These are phyloP conservation scores for Vaccinium vitisidaea DNA, from an alignment of 148 eudicot genomes.

Conservation along the genomic window DNA sequence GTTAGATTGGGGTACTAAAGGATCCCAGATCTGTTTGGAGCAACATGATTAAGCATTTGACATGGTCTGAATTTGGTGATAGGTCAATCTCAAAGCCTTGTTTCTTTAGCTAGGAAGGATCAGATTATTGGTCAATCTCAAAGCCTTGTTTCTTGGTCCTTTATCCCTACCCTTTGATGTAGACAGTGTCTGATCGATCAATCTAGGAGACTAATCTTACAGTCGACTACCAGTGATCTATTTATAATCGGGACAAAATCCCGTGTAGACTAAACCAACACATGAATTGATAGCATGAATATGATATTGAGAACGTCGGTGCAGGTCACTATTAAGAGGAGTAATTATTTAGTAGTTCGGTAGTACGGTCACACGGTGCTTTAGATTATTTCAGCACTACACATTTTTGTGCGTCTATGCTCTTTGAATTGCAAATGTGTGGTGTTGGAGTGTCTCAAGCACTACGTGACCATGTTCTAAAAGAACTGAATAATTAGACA, in stretches of 20 bases:
- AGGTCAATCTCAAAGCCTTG: background rate
- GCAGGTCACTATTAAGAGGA: background rate
- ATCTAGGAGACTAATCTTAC: background rate
- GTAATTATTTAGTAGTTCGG: too few species aligned
- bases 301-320: background rate
- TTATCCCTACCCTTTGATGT: background rate
- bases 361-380: too few species aligned
- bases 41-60: background rate
- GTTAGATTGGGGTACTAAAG: too few species aligned
- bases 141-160: background rate
- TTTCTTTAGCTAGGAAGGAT: background rate
- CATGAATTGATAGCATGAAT: background rate
- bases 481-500: too few species aligned
- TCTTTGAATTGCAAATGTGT: too few species aligned
- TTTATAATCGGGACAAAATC: background rate
- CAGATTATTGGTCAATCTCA: background rate
- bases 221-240: background rate
- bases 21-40: background rate
- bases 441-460: too few species aligned
- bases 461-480: too few species aligned
- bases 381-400: too few species aligned
- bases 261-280: too few species aligned
- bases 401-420: too few species aligned
- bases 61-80: background rate
- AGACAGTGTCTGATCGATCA: background rate